Conservation (phyloP, 768 basidiomycete genomes). For the Lactarius vividus region DNA sequence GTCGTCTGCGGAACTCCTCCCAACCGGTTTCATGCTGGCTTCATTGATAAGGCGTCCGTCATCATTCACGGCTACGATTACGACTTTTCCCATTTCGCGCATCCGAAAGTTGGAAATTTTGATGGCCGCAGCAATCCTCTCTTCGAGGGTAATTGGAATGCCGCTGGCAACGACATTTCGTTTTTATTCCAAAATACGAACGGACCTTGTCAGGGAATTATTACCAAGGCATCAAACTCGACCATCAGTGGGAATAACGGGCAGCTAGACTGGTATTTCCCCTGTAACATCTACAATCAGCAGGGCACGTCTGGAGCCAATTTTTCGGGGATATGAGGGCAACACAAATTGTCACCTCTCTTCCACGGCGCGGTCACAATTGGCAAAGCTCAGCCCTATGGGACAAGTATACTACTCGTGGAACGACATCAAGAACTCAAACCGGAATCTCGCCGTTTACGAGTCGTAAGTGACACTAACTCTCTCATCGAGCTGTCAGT, state of each 20-base stretch:
- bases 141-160: constrained; percentile 67
- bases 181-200: constrained; percentile 96
- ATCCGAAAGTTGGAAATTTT: constrained; percentile 73
- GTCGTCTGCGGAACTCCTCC: constrained; percentile 88
- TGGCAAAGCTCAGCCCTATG: constrained; percentile 50
- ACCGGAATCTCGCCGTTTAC: constrained; percentile 87
- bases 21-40: constrained; percentile 77
- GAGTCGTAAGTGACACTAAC: constrained; percentile 66
- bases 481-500: constrained; percentile 14
- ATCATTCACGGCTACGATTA: constrained; percentile 95
- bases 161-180: constrained; percentile 85
- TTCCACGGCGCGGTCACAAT: constrained; percentile 47
- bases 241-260: constrained; percentile 63
- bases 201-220: constrained; percentile 72
- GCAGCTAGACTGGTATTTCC: constrained; percentile 91
- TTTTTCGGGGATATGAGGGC: constrained; percentile 60
- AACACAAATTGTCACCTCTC: constrained; percentile 72
- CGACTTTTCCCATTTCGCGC: constrained; percentile 83
- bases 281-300: constrained; percentile 89
- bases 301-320: constrained; percentile 60
- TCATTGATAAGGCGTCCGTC: constrained; percentile 72
- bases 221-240: constrained; percentile 68
- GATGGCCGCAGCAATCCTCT: constrained; percentile 84
- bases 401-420: constrained; percentile 95
- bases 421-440: constrained; percentile 69